These are phyloP conservation scores for Flaveria sonorensis DNA, from an alignment of 129 eudicot genomes.

Conservation along the genomic window DNA sequence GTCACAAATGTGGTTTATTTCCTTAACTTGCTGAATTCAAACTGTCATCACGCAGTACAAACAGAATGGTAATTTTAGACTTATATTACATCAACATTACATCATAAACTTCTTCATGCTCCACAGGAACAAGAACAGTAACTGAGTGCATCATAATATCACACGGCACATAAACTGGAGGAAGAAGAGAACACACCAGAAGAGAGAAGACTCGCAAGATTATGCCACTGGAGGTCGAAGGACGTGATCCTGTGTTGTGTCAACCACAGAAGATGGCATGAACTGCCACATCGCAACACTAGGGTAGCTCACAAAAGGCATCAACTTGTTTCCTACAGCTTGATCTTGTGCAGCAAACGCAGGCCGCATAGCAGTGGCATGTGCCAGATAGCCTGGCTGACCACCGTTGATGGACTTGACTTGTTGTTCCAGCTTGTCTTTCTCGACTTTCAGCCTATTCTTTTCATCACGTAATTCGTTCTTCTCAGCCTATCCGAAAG, in stretches of 20 bases:
- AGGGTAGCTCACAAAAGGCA: slow-evolving; percentile 75
- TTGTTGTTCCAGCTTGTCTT: slow-evolving; percentile 79
- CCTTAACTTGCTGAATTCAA: slow-evolving; percentile 7
- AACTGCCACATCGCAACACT: slow-evolving; percentile 89
- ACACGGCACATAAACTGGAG: slow-evolving; percentile 6
- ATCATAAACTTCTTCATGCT: slow-evolving; percentile 30
- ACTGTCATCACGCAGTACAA: slow-evolving; percentile 25
- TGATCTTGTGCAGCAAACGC: slow-evolving; percentile 63
- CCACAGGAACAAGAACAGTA: slow-evolving; percentile 26
- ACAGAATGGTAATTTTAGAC: slow-evolving; percentile 17
- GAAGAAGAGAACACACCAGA: slow-evolving; percentile 33
- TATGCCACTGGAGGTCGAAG: slow-evolving; percentile 90
- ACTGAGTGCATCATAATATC: slow-evolving; percentile 6
- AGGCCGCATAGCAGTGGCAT: slow-evolving; percentile 55
- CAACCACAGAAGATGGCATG: slow-evolving; percentile 78
- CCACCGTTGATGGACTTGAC: slow-evolving; percentile 46
- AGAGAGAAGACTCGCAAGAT: slow-evolving; percentile 23
- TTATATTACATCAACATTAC: slow-evolving; percentile 32
- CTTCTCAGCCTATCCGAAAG: slow-evolving; percentile 59
- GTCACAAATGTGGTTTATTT: slow-evolving; percentile 16
- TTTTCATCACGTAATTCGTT: slow-evolving; percentile 80
- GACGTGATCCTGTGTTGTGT: slow-evolving; percentile 77
- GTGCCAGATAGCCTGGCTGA: slow-evolving; percentile 58
- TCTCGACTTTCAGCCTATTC: slow-evolving; percentile 61
- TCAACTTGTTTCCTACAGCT: slow-evolving; percentile 63